phyloP scores from a whole-genome alignment of 1,139 yeast species.

The Arxiozyma slooffiae region DNA sequence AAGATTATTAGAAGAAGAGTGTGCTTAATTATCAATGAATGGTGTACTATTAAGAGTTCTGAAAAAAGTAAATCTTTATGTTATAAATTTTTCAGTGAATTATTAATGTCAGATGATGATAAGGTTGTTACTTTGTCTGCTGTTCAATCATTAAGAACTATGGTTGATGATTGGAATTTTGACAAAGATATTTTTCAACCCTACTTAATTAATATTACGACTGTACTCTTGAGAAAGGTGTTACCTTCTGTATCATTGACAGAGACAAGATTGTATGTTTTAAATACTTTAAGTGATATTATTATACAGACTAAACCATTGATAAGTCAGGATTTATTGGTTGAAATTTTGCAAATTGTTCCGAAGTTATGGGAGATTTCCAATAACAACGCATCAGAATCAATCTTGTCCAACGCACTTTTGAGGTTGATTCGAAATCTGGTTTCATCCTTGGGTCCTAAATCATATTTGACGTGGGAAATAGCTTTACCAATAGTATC shows the following conservation, averaged over 20 bases:
- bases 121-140: conserved; percentile 69
- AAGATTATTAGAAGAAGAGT: conserved; percentile 66
- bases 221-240: conserved; percentile 38
- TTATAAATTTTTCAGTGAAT: conserved; percentile 43
- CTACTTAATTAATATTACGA: conserved; percentile 46
- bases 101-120: conserved; percentile 43
- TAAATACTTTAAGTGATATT: conserved; percentile 56
- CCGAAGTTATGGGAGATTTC: conserved; percentile 69
- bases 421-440: conserved; percentile 61
- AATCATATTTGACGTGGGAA: conserved; percentile 50
- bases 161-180: conserved; percentile 84
- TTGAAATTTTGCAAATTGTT: conserved; percentile 48
- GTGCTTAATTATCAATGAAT: conserved; percentile 65
- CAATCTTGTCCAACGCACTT: conserved; percentile 60
- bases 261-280: conserved; percentile 64
- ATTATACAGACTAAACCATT: conserved; percentile 59
- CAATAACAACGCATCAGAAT: conserved; percentile 44
- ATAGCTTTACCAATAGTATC: conserved; percentile 59
- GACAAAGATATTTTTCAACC: conserved; percentile 58
- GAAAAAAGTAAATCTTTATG: conserved; percentile 49
- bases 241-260: conserved; percentile 44
- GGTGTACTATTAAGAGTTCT: conserved; percentile 64
- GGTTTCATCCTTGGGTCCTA: conserved; percentile 51
- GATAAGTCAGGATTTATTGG: conserved; percentile 41
- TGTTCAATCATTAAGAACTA: conserved; percentile 55